A percentile compares a stretch with the other conserved stretches of the same genome.
phyloP scores from a whole-genome alignment of 2,329 filamentous ascomycete species.

The Hypoxylon sp. region DNA sequence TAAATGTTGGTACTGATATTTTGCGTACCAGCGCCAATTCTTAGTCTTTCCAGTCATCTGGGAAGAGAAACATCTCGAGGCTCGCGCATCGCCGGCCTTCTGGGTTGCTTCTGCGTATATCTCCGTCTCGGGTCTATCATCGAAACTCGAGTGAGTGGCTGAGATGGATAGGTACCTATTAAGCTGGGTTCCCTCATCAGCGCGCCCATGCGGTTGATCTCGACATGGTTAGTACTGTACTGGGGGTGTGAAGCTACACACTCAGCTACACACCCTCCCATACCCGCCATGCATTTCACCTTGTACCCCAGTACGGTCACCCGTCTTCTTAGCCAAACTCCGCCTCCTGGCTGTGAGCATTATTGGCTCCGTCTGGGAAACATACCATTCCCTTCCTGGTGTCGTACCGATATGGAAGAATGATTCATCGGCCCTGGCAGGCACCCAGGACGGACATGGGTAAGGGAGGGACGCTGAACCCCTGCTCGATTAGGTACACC shows the following conservation, averaged over 20 bases:
- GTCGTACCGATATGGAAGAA: constrained; percentile 38
- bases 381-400: constrained; percentile 50
- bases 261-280: constrained; percentile 35
- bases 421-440: constrained; percentile 49
- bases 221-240: constrained; percentile 12
- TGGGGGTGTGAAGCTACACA: constrained; percentile 38
- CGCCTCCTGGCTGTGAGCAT: constrained; percentile 45
- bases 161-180: constrained; percentile 18
- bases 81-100: constrained; percentile 12
- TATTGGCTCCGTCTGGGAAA: constrained; percentile 44
- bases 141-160: constrained; percentile 32
- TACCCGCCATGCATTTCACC: constrained; percentile 31
- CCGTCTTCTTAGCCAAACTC: constrained; percentile 44
- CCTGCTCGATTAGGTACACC: constrained; percentile 43
- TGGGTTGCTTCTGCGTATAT: constrained; percentile 15
- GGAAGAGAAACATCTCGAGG: constrained; percentile 6
- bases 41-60: constrained; percentile 17
- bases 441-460: constrained; percentile 41
- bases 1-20: constrained; percentile 23
- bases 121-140: constrained; percentile 25
- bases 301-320: constrained; percentile 42
- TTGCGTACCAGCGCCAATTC: not conserved
- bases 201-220: constrained; percentile 27
- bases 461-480: constrained; percentile 39
- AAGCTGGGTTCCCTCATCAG: constrained; percentile 33